Percentiles rank a stretch among this genome's conserved stretches.
Evolutionary conservation across 78 protist species (phyloP).

Genomic region (Neovahlkampfia damariscottae): DNA sequence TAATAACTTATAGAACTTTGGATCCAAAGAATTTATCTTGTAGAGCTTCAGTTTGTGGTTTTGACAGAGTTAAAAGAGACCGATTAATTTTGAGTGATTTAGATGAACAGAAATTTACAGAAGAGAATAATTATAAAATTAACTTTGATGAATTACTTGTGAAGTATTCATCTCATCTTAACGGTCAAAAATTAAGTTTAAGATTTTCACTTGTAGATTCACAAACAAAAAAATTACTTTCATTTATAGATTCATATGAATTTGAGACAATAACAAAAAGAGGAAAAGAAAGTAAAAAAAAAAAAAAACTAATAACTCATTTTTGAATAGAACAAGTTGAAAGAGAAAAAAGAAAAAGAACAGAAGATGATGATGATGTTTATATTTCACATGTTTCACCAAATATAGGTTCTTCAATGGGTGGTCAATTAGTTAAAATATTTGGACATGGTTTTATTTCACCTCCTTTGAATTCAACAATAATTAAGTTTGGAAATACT

Average conservation of each 20-base stretch:
- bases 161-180: not conserved
- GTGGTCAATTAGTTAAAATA: not conserved
- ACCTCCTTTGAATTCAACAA: not conserved
- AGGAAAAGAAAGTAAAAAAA: not conserved
- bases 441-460: not conserved
- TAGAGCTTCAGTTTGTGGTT: not conserved
- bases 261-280: not conserved
- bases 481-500: not conserved
- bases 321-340: no score
- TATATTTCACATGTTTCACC: not conserved
- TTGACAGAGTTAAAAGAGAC: not conserved
- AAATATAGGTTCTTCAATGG: not conserved
- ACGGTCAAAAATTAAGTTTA: not conserved
- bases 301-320: not conserved
- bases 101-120: not conserved
- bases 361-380: not conserved
- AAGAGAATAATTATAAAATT: not conserved
- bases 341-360: not conserved
- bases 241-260: not conserved
- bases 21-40: not conserved
- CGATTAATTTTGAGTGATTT: not conserved
- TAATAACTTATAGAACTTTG: no score
- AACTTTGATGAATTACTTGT: not conserved
- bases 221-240: not conserved
- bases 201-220: not conserved